Evolutionary conservation across 1,284 basidiomycete genomes (phyloP), one percentile per base, ranked within the genome.

Genomic region (Sporisorium iseilematis-ciliati): DNA sequence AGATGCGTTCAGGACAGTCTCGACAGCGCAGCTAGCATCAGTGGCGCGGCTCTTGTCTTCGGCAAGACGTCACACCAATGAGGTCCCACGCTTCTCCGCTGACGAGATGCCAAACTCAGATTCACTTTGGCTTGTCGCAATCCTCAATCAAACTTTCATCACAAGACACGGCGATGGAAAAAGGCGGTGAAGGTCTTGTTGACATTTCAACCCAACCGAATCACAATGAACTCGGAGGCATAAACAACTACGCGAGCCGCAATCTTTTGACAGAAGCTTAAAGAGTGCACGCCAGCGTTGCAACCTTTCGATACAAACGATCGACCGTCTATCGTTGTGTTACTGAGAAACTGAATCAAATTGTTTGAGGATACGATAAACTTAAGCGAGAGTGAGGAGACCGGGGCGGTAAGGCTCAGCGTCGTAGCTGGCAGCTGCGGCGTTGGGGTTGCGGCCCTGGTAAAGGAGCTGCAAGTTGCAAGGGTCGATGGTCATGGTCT

Each of bases 401-500:
- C 67, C 67, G 29, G 67, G 67, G n/a, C 67, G 61, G 67, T 70
- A 70, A 16, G 61, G 57, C 10, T 16, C n/a, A n/a, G 45, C 48
- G 31, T 70, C 61, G 50, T 70, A 70, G 40, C 4, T 61, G 49
- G 18, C 16, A 11, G 46, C 8, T 6, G 42, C 5, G 8, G 29
- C 54, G 8, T 14, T 60, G 21, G 38, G 43, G 48, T 50, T 31
- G 16, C 57, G 56, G 20, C 67, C 67, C 57, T 70, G 67, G 62
- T 57, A 70, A 20, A 70, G 62, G 14, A 70, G 14, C 41, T 70
- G 67, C 20, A 70, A 53, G 0, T 20, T 56, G 40, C 67, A 70
- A 31, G 61, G 57, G 50, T 70, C 57, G 38, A 70, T 64, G 16
- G 67, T 65, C 67, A 60, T 60, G 45, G 67, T 70, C 57, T 70